Evolutionary conservation across 2,329 filamentous ascomycete genomes (phyloP), one percentile per base, ranked within the genome.

Genomic region (Phyllosticta paracitricarpa): DNA sequence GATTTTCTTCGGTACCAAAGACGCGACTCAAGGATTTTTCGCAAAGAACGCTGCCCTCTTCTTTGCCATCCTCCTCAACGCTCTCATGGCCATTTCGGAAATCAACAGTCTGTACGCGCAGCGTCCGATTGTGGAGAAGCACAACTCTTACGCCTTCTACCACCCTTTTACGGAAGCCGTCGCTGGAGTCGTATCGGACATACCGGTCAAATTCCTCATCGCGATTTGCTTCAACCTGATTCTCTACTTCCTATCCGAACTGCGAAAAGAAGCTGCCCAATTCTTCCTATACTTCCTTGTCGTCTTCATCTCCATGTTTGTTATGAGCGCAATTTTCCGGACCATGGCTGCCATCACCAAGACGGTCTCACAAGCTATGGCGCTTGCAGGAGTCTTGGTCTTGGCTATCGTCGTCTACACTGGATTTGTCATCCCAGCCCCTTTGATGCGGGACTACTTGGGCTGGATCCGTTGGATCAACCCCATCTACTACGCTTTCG

Each of bases 71-170:
- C 72, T 87, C 2, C 76, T 86, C 65, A 86, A 84, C 64, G 83
- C 83, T 2, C 71, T 86, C 19, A 79, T 76, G 0, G 79, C 82
- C 8, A 82, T 86, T 58, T 75, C 78, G 1, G 84, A 61, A 52
- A 75, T 75, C 60, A 67, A 67, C 54, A 65, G 63, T 54, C 63
- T 96, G 2, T 96, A 93, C 69, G 82, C 88, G 1, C 91, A 96
- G 81, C 86, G 92, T 24, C 88, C 89, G 0, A 94, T 96, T 67
- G 89, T 97, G 63, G 91, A 96, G 69, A 96, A 96, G 71, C 92
- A 96, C 68, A 77, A 81, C 59, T 85, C 87, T 56, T 96, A 96
- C 71, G 90, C 91, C 14, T 82, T 96, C 48, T 96, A 96, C 67
- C 91, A 95, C 69, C 91, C 92, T 0, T 89, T 87, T 8, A 87